Conservation (phyloP, 495 filamentous ascomycete species). For the Ascodesmis nigricans region DNA sequence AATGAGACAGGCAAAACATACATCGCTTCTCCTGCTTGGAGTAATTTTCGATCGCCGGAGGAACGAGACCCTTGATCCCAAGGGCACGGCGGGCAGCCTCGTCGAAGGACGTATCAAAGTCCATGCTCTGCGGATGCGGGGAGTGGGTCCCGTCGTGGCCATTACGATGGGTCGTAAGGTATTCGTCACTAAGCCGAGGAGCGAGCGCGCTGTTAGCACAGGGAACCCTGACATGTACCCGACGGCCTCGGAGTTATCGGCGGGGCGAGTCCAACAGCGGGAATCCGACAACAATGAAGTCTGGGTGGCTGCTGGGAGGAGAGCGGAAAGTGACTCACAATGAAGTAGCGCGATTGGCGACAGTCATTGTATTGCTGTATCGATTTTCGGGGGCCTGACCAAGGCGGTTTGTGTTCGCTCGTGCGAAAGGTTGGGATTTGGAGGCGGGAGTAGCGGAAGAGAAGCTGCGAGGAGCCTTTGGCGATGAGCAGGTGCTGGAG, state of each 20-base stretch:
- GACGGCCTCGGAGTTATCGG: constrained; percentile 8
- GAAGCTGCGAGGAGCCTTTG: neutral
- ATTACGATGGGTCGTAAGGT: neutral
- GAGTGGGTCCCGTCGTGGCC: constrained; percentile 1
- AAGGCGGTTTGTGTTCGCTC: constrained; percentile 21
- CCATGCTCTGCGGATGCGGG: constrained; percentile 5
- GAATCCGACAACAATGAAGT: neutral
- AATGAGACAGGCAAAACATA: too few relatives aligned
- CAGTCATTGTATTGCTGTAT: constrained; percentile 9
- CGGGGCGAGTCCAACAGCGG: constrained; percentile 4
- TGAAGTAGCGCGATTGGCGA: neutral
- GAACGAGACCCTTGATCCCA: constrained; percentile 47
- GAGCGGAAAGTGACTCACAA: constrained; percentile 2
- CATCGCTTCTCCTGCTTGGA: constrained; percentile 49
- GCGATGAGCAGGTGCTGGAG: constrained; percentile 2
- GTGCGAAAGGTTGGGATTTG: constrained; percentile 12
- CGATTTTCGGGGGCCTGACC: constrained; percentile 18
- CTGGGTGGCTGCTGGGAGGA: neutral
- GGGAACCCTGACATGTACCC: too few relatives aligned
- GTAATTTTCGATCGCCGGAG: constrained; percentile 46
- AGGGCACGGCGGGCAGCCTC: constrained; percentile 44
- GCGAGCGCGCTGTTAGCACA: too few relatives aligned
- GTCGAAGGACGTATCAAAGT: constrained; percentile 39
- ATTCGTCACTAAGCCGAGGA: constrained; percentile 7
- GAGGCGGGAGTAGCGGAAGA: neutral